These are phyloP conservation scores for Boechera retrofracta DNA, from an alignment of 345 rosid genomes.

Conservation along the genomic window DNA sequence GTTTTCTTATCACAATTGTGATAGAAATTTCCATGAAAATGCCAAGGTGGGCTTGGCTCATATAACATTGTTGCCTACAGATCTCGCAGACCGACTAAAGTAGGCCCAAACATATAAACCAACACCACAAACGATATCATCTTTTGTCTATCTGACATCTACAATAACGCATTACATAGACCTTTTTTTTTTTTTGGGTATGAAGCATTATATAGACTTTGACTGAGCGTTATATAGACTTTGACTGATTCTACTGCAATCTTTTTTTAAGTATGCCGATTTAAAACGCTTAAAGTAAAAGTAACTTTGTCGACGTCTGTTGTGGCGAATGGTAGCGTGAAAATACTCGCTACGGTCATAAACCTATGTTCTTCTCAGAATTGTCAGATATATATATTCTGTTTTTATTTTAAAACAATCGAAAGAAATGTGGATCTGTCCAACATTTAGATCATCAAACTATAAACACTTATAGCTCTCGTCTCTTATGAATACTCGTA, in stretches of 20 bases:
- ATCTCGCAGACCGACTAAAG: not conserved
- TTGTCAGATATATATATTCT: too few relatives aligned
- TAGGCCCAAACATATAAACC: slow-evolving; percentile 21
- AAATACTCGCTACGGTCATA: too few relatives aligned
- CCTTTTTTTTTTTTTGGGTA: too few relatives aligned
- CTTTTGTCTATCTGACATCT: not conserved
- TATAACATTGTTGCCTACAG: not conserved
- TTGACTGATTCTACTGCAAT: not conserved
- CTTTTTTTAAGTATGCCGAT: not conserved
- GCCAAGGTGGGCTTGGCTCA: slow-evolving; percentile 17
- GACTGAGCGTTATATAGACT: too few relatives aligned
- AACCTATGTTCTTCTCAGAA: too few relatives aligned
- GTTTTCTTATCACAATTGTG: not conserved
- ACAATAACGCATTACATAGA: not conserved
- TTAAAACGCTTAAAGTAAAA: not conserved
- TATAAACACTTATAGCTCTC: too few relatives aligned
- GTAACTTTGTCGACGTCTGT: not conserved
- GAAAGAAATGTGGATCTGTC: too few relatives aligned
- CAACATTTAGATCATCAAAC: too few relatives aligned
- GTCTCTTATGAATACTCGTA: too few relatives aligned
- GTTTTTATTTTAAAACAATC: too few relatives aligned
- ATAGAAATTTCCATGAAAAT: not conserved
- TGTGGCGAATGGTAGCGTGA: not conserved
- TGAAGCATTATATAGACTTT: too few relatives aligned
- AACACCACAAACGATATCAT: not conserved